These are phyloP conservation scores for Nadsonia starkeyi-henricii DNA, from an alignment of 1,139 yeast species.

Conservation along the genomic window DNA sequence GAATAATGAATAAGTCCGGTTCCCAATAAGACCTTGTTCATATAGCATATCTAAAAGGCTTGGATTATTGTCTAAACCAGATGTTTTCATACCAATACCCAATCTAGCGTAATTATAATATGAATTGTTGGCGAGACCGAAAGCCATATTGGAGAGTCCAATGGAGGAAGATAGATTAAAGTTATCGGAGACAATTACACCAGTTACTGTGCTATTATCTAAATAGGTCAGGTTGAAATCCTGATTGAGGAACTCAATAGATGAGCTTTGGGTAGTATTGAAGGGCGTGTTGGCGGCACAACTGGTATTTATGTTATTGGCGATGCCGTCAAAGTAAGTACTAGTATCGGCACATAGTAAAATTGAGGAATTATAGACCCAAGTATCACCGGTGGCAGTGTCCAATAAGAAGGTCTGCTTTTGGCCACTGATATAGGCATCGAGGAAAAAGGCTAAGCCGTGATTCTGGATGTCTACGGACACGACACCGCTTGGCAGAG, in stretches of 20 bases:
- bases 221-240: constrained; percentile 9
- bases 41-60: constrained; percentile 7
- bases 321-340: not conserved
- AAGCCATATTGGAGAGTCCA: constrained; percentile 8
- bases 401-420: constrained; percentile 12
- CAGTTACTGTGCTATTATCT: constrained; percentile 11
- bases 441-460: constrained; percentile 3
- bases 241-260: too few relatives aligned
- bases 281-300: constrained; percentile 10
- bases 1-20: not conserved
- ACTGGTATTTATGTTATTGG: not conserved
- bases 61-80: constrained; percentile 10
- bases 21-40: not conserved
- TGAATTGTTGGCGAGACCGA: constrained; percentile 13
- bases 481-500: too few relatives aligned
- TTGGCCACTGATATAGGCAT: constrained; percentile 10
- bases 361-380: constrained; percentile 10
- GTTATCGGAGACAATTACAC: constrained; percentile 11
- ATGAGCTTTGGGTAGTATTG: constrained; percentile 1
- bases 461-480: too few relatives aligned
- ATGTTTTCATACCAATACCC: constrained; percentile 7
- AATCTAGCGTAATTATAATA: constrained; percentile 6
- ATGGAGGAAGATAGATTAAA: constrained; percentile 5
- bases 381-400: constrained; percentile 10
- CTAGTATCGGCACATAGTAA: constrained; percentile 5